A percentile compares a stretch with the other conserved stretches of the same genome.
These are phyloP conservation scores for Lactifluus volemus DNA, from an alignment of 768 basidiomycete species.

Conservation along the genomic window DNA sequence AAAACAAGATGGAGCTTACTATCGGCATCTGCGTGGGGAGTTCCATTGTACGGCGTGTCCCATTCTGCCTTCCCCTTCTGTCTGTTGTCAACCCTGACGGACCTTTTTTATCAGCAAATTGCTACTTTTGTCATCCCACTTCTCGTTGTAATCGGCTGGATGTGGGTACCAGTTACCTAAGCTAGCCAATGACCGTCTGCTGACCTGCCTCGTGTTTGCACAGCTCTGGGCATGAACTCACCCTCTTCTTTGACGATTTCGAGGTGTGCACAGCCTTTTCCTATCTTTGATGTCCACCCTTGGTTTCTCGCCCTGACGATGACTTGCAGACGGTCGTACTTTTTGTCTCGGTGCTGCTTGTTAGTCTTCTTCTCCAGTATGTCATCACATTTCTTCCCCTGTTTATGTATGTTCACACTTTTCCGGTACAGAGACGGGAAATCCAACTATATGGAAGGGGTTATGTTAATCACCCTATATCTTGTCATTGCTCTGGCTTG, in stretches of 20 bases:
- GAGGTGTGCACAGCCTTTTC: constrained; percentile 41
- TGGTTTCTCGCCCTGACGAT: not conserved
- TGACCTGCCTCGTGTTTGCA: constrained; percentile 4
- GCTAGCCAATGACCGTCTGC: not conserved
- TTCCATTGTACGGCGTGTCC: constrained; percentile 50
- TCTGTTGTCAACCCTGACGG: not conserved
- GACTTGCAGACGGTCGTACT: constrained; percentile 59
- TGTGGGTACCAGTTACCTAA: constrained; percentile 36
- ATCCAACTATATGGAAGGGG: constrained; percentile 88
- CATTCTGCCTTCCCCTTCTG: not conserved
- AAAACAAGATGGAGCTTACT: constrained; percentile 62
- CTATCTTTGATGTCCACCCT: not conserved
- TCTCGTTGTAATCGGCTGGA: constrained; percentile 85
- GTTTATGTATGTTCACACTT: not conserved
- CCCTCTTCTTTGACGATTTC: constrained; percentile 79
- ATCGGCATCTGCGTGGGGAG: constrained; percentile 77
- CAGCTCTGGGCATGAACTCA: constrained; percentile 61
- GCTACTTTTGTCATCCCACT: constrained; percentile 81
- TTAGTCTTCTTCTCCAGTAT: constrained; percentile 72
- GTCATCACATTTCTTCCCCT: constrained; percentile 23
- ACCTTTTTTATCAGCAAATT: constrained; percentile 51
- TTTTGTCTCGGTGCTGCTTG: constrained; percentile 82
- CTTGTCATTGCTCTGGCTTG: constrained; percentile 75
- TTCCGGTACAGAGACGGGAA: constrained; percentile 53
- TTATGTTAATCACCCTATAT: constrained; percentile 70